Conservation (phyloP, 108 stramenopile species). For the Schizochytrium sp. region DNA sequence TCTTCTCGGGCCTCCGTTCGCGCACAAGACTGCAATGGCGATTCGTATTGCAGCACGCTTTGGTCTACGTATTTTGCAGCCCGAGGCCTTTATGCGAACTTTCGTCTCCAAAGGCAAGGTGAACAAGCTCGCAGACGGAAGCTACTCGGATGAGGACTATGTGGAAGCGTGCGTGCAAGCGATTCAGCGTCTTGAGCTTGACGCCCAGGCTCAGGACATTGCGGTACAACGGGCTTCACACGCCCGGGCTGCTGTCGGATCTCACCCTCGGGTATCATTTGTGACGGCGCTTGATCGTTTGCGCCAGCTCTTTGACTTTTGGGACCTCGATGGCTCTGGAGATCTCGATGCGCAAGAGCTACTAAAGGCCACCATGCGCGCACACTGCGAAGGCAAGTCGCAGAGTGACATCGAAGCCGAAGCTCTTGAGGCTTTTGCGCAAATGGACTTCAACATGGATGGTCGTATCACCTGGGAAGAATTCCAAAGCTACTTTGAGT, state of each 20-base stretch:
- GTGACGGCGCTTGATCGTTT: background rate
- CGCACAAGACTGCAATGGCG: background rate
- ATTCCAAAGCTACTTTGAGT: background rate
- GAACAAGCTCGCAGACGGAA: background rate
- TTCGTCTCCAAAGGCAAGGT: background rate
- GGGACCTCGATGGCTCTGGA: background rate
- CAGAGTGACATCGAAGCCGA: background rate
- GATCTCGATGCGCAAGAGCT: constrained; percentile 11
- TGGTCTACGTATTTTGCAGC: background rate
- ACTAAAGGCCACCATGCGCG: background rate
- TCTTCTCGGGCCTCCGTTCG: background rate
- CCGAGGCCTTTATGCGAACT: background rate
- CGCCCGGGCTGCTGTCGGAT: background rate
- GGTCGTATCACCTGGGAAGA: constrained; percentile 10
- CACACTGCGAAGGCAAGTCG: constrained; percentile 1
- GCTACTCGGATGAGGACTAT: background rate
- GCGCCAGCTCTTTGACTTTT: background rate
- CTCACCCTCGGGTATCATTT: background rate
- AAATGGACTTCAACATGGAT: background rate
- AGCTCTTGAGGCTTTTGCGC: background rate
- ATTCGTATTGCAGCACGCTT: background rate
- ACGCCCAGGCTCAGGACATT: background rate
- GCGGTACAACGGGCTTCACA: background rate
- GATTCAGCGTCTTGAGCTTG: background rate
- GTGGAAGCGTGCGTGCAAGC: background rate